Conservation (phyloP, 192 early-diverging fungal genomes). For the Podila clonocystis region DNA sequence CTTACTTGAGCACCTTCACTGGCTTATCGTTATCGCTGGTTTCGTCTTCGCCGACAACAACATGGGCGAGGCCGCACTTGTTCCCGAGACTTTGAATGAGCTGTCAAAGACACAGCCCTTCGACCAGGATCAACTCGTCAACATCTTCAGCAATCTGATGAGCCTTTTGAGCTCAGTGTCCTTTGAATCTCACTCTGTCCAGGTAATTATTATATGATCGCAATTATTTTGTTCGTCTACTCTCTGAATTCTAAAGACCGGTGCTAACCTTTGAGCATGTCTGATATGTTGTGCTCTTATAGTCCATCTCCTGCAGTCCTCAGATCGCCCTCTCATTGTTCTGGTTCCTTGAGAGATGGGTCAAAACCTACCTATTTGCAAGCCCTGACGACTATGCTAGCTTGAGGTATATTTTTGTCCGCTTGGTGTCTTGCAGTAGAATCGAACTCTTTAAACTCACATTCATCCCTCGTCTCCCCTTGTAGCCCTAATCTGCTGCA, state of each 20-base stretch:
- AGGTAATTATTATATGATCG: conserved; percentile 22
- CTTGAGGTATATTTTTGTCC: conserved; percentile 55
- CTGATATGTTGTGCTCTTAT: background rate
- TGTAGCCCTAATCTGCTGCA: conserved; percentile 60
- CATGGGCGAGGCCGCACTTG: conserved; percentile 72
- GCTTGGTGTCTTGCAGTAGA: background rate
- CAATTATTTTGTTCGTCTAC: background rate
- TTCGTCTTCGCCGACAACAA: conserved; percentile 75
- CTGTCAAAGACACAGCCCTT: conserved; percentile 59
- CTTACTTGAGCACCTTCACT: conserved; percentile 77
- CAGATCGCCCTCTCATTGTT: conserved; percentile 74
- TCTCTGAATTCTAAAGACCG: background rate
- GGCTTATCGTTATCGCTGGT: conserved; percentile 75
- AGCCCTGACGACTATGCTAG: conserved; percentile 64
- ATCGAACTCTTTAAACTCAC: background rate
- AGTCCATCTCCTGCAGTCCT: conserved; percentile 75
- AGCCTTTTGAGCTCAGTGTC: conserved; percentile 64
- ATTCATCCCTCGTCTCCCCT: background rate
- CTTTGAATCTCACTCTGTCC: conserved; percentile 54
- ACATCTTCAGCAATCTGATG: conserved; percentile 58
- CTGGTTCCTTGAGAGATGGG: conserved; percentile 83
- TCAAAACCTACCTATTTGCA: conserved; percentile 73
- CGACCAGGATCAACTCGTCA: conserved; percentile 61
- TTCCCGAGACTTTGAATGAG: conserved; percentile 70
- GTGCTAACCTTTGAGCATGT: background rate